Conservation (phyloP, 768 basidiomycete species). For the Cyathus striatus region DNA sequence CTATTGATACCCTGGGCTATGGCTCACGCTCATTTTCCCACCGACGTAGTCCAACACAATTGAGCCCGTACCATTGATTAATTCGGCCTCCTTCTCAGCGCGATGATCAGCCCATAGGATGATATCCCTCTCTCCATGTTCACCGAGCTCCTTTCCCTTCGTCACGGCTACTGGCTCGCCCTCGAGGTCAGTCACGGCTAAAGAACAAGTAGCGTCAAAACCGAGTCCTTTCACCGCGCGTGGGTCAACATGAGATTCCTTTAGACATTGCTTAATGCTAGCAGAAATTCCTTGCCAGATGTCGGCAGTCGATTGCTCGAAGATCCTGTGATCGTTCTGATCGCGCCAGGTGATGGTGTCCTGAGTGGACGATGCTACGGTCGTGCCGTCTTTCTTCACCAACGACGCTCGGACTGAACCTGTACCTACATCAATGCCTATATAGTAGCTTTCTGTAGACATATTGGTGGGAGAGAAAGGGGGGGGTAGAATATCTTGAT, state of each 20-base stretch:
- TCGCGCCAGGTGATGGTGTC: conserved; percentile 86
- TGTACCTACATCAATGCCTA: conserved; percentile 86
- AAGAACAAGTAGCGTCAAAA: conserved; percentile 95
- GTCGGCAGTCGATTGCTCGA: conserved; percentile 90
- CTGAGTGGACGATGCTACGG: conserved; percentile 76
- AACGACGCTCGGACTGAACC: conserved; percentile 89
- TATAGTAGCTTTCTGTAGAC: conserved; percentile 45
- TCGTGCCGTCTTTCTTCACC: conserved; percentile 59
- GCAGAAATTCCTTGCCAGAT: conserved; percentile 75
- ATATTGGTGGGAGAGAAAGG: conserved; percentile 14
- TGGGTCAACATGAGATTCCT: conserved; percentile 49
- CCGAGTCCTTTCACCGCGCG: conserved; percentile 78
- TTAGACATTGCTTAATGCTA: conserved; percentile 60
- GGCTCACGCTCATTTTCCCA: conserved; percentile 85
- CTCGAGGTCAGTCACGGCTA: conserved; percentile 75
- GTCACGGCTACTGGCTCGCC: conserved; percentile 77
- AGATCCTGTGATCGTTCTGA: conserved; percentile 81
- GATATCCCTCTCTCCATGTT: conserved; percentile 73
- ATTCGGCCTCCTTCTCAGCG: conserved; percentile 85
- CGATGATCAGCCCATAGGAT: conserved; percentile 97
- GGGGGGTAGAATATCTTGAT: neutral
- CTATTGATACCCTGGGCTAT: neutral
- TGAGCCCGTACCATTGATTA: conserved; percentile 83
- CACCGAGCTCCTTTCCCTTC: conserved; percentile 57
- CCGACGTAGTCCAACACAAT: conserved; percentile 92